Percentiles rank a stretch among this genome's conserved stretches.
Evolutionary conservation across 208 protist species (phyloP).

Genomic region (Angomonas deanei): DNA sequence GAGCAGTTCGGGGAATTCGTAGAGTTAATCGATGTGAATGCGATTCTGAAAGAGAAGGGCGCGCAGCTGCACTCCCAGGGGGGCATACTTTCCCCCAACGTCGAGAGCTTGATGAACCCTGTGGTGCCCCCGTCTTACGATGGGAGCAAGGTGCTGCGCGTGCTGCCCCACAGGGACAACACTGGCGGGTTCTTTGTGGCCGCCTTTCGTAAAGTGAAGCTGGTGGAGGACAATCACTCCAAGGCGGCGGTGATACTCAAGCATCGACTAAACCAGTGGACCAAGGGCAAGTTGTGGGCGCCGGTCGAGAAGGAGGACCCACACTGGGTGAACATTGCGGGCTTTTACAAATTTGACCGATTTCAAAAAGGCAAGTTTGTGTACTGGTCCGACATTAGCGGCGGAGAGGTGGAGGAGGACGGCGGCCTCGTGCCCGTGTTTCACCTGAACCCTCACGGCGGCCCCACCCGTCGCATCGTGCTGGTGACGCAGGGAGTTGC

Average conservation of each 20-base stretch:
- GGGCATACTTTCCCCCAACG: constrained; percentile 47
- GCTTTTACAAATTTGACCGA: constrained; percentile 75
- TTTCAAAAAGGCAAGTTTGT: constrained; percentile 25
- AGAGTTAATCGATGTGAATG: constrained; percentile 84
- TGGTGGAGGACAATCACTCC: constrained; percentile 19
- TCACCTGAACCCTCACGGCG: constrained; percentile 81
- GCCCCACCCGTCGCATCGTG: constrained; percentile 68
- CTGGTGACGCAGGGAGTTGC: constrained; percentile 63
- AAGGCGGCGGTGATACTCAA: constrained; percentile 28
- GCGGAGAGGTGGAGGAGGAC: not conserved
- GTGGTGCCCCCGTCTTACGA: constrained; percentile 52
- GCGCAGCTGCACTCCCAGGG: constrained; percentile 51
- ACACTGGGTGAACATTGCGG: constrained; percentile 63
- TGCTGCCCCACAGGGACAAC: constrained; percentile 84
- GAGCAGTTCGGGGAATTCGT: constrained; percentile 72
- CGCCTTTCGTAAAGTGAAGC: constrained; percentile 70
- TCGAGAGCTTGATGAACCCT: constrained; percentile 33
- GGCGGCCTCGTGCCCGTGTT: constrained; percentile 72
- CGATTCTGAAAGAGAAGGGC: constrained; percentile 34
- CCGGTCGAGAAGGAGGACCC: constrained; percentile 55
- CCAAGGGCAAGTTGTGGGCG: constrained; percentile 74
- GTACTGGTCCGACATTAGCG: constrained; percentile 20
- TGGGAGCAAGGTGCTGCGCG: constrained; percentile 69
- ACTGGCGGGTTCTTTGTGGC: constrained; percentile 90
- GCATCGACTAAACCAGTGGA: constrained; percentile 87